phyloP scores from a whole-genome alignment of 108 stramenopile genomes.

The Cyclotella cryptica region DNA sequence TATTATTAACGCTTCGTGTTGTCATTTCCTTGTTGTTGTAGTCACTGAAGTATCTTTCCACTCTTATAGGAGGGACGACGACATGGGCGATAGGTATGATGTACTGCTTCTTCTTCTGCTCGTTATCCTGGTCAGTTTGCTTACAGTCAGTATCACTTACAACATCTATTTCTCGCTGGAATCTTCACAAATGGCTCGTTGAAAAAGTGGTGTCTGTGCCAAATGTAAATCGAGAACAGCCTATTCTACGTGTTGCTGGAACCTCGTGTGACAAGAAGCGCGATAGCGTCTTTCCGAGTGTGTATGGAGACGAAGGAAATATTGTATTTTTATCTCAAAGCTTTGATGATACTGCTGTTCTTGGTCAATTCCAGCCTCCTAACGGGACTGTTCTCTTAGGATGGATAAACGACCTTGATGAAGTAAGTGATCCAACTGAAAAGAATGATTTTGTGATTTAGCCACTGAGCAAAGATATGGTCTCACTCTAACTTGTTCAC shows the following conservation, averaged over 20 bases:
- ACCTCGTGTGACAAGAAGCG: constrained; percentile 41
- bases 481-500: neutral
- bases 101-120: neutral
- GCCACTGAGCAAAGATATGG: neutral
- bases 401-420: constrained; percentile 40
- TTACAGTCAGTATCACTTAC: neutral
- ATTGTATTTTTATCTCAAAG: constrained; percentile 43
- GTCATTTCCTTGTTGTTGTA: too few species aligned
- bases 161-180: neutral
- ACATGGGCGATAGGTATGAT: constrained; percentile 34
- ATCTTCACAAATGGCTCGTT: neutral
- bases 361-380: constrained; percentile 36
- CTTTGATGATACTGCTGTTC: constrained; percentile 49
- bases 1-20: neutral
- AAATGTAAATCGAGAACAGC: constrained; percentile 31
- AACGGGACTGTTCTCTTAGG: constrained; percentile 36
- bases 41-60: too few species aligned
- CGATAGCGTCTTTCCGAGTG: constrained; percentile 40
- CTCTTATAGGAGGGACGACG: constrained; percentile 19
- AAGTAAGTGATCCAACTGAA: constrained; percentile 18
- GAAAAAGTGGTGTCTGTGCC: constrained; percentile 36
- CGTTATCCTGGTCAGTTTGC: neutral
- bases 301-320: constrained; percentile 44
- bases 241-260: constrained; percentile 32
- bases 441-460: neutral